Conservation (phyloP, 2,329 filamentous ascomycete species). For the Aspergillus japonicus region DNA sequence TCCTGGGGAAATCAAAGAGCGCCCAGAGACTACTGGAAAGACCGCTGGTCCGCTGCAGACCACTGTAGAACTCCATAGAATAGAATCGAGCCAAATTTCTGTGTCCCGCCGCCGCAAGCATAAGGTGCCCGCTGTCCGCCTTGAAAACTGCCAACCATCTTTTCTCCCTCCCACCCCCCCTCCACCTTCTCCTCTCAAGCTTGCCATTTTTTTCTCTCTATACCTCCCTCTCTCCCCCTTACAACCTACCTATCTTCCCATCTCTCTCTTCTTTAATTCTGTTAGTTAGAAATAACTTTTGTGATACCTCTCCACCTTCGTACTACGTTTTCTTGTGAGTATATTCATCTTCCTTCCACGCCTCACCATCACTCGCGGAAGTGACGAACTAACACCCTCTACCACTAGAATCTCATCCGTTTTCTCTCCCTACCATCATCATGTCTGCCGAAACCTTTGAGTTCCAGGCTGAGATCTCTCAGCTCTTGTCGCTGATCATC, state of each 20-base stretch:
- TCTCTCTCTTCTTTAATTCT: background rate
- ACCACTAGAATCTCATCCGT: constrained; percentile 15
- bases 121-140: constrained; percentile 27
- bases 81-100: constrained; percentile 30
- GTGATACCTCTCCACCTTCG: background rate
- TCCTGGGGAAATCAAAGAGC: constrained; percentile 10
- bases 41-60: constrained; percentile 32
- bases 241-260: constrained; percentile 12
- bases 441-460: constrained; percentile 96
- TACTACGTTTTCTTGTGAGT: background rate
- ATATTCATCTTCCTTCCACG: background rate
- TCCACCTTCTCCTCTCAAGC: background rate
- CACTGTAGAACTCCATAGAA: constrained; percentile 41
- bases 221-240: constrained; percentile 1
- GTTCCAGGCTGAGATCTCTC: constrained; percentile 99
- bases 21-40: constrained; percentile 9
- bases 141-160: constrained; percentile 9
- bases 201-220: constrained; percentile 13
- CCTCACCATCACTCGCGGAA: too few species aligned
- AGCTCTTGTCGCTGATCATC: constrained; percentile 99
- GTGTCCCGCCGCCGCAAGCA: constrained; percentile 21
- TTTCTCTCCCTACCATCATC: constrained; percentile 41
- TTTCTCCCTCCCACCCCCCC: background rate
- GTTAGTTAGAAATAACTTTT: background rate
- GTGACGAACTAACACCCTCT: constrained; percentile 5